These are phyloP conservation scores for Coniella vitis DNA, from an alignment of 2,329 filamentous ascomycete genomes.

Conservation along the genomic window DNA sequence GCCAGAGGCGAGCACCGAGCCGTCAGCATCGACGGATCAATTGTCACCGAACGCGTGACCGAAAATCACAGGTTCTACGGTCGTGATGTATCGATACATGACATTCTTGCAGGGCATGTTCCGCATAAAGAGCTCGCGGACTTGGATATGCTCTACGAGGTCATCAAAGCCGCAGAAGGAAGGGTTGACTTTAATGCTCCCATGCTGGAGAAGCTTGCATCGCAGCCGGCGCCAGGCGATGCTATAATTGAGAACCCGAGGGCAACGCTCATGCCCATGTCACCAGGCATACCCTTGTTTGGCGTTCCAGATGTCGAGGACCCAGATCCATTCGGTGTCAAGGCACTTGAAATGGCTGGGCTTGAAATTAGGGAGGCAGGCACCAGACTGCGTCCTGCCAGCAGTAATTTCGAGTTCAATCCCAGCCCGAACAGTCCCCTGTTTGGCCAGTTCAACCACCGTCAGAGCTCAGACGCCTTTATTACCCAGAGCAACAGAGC, in stretches of 20 bases:
- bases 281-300: conserved; percentile 48
- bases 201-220: conserved; percentile 57
- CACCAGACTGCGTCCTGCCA: conserved; percentile 62
- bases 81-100: conserved; percentile 42
- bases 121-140: conserved; percentile 45
- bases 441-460: conserved; percentile 44
- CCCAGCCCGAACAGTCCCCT: conserved; percentile 70
- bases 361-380: conserved; percentile 89
- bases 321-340: conserved; percentile 85
- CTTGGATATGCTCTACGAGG: conserved; percentile 62
- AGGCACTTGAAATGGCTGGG: conserved; percentile 84
- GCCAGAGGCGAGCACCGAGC: conserved; percentile 48
- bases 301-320: conserved; percentile 74
- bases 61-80: conserved; percentile 56
- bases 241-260: conserved; percentile 46
- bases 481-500: conserved; percentile 52
- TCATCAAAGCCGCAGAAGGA: conserved; percentile 82
- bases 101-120: conserved; percentile 52
- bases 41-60: conserved; percentile 49
- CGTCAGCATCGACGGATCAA: conserved; percentile 49
- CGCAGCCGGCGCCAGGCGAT: conserved; percentile 70
- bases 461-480: conserved; percentile 64
- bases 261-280: conserved; percentile 21
- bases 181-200: conserved; percentile 65
- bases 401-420: conserved; percentile 76